A percentile compares a stretch with the other conserved stretches of the same genome.
Conservation (phyloP, 176 grass and related monocot species). For the Triticum aestivum region IWGSC_CS_RefSeq_v2.1 NC_057812.1:488834682-488835181, state of each 20-base stretch:
- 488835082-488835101: conserved; percentile 77
- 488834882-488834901: conserved; percentile 89
- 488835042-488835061: conserved; percentile 85
- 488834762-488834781: conserved; percentile 94
- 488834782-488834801: conserved; percentile 92
- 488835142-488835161: conserved; percentile 63
- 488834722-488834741: conserved; percentile 90
- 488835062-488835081: conserved; percentile 84
- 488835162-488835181: conserved; percentile 86
- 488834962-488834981: conserved; percentile 63
- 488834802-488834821: conserved; percentile 94
- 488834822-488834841: conserved; percentile 95
- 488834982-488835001: conserved; percentile 86
- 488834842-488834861: conserved; percentile 82
- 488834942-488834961: conserved; percentile 89
- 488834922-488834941: conserved; percentile 93
- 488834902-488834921: conserved; percentile 95
- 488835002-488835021: conserved; percentile 94
- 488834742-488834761: conserved; percentile 77
- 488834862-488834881: conserved; percentile 92
- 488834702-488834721: conserved; percentile 73
- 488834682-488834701: conserved; percentile 69
- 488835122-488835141: conserved; percentile 67
- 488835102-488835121: conserved; percentile 72
- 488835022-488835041: conserved; percentile 92